phyloP scores from a whole-genome alignment of 495 filamentous ascomycete genomes.

The Penicillium canescens region DNA sequence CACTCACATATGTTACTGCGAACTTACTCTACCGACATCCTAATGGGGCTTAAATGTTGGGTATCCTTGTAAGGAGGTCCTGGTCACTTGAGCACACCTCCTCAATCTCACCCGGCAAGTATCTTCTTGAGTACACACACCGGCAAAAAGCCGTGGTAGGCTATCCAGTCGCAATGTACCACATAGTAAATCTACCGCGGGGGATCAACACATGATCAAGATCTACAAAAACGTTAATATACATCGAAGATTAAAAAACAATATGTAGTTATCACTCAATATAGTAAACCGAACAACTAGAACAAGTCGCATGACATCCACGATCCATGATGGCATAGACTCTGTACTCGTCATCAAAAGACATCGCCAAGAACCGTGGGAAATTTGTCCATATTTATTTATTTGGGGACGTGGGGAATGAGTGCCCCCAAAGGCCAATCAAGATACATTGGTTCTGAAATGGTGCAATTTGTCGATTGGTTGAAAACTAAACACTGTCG shows the following conservation, averaged over 20 bases:
- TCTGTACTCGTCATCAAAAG: constrained; percentile 2
- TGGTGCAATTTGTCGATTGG: no score
- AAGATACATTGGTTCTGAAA: background rate
- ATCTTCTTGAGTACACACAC: background rate
- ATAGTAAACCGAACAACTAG: background rate
- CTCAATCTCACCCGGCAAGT: background rate
- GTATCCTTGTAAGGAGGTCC: no score
- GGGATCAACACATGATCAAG: constrained; percentile 3
- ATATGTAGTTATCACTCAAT: background rate
- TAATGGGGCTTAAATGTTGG: background rate
- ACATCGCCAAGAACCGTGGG: background rate
- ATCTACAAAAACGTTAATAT: background rate
- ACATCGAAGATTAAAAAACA: background rate
- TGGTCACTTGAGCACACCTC: background rate
- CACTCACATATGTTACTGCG: constrained; percentile 3
- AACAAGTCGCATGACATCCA: background rate
- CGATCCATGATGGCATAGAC: background rate
- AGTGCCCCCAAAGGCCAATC: background rate
- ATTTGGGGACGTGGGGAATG: background rate
- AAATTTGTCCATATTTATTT: background rate
- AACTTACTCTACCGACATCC: background rate
- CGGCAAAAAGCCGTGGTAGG: background rate
- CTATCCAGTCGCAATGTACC: constrained; percentile 4
- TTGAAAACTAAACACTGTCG: no score
- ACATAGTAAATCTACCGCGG: background rate